phyloP scores from a whole-genome alignment of 768 basidiomycete genomes.

The Boletus pseudopeckii region DNA sequence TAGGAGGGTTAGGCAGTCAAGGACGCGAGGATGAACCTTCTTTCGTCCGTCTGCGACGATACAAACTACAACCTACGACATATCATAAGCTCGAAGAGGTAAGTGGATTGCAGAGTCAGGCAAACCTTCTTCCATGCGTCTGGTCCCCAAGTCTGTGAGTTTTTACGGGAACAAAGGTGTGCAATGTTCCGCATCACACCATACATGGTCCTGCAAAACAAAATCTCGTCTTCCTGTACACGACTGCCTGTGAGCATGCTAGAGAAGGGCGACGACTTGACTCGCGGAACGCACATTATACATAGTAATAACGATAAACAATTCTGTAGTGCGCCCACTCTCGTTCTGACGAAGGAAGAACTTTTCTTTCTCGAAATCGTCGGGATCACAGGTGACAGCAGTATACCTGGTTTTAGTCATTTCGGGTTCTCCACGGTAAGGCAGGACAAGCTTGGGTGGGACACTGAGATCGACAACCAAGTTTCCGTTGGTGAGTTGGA shows the following conservation, averaged over 20 bases:
- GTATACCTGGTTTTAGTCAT: constrained; percentile 76
- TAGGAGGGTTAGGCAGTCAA: constrained; percentile 86
- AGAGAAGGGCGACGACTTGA: neutral
- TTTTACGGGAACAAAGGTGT: constrained; percentile 79
- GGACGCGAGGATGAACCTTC: constrained; percentile 77
- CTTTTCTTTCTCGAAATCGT: constrained; percentile 81
- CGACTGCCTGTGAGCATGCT: constrained; percentile 9
- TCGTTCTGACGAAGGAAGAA: constrained; percentile 86
- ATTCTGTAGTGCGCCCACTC: constrained; percentile 74
- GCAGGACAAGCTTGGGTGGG: constrained; percentile 79
- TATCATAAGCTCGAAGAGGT: neutral
- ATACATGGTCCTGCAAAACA: constrained; percentile 91
- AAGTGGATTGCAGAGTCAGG: neutral
- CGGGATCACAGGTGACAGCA: constrained; percentile 91
- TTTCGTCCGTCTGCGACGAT: constrained; percentile 88
- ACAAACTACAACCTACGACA: constrained; percentile 76
- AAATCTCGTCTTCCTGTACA: constrained; percentile 75
- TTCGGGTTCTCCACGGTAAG: constrained; percentile 66
- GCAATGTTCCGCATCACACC: constrained; percentile 91
- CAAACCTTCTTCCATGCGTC: constrained; percentile 93
- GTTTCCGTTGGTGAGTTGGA: constrained; percentile 84
- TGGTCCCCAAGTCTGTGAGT: constrained; percentile 92
- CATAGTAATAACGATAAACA: constrained; percentile 96
- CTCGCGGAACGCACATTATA: constrained; percentile 71
- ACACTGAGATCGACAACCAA: constrained; percentile 82